Conservation (phyloP, 768 basidiomycete genomes). For the Jaapia argillacea region DNA sequence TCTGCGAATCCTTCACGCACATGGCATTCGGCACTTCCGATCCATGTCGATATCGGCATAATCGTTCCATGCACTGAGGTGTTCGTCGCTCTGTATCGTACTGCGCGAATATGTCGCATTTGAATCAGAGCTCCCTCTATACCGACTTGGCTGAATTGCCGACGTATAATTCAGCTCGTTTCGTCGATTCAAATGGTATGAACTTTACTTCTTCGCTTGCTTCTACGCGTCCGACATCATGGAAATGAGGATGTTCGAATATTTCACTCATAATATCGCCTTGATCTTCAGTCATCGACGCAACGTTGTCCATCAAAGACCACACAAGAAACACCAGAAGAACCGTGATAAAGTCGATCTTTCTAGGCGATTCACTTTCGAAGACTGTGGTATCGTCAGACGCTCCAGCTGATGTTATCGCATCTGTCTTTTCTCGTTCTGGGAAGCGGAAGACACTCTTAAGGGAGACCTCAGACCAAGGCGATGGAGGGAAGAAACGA, state of each 20-base stretch:
- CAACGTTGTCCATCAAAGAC: background rate
- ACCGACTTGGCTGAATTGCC: background rate
- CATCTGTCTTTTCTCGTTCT: slow-evolving; percentile 32
- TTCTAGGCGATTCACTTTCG: background rate
- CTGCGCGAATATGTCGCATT: too few species aligned
- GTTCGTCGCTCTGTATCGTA: too few species aligned
- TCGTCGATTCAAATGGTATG: background rate
- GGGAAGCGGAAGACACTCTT: slow-evolving; percentile 34
- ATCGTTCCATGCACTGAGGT: too few species aligned
- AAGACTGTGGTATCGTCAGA: slow-evolving; percentile 23
- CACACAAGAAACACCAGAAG: background rate
- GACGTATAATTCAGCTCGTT: background rate
- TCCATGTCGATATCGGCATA: too few species aligned
- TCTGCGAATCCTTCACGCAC: too few species aligned
- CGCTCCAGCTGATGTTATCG: slow-evolving; percentile 25
- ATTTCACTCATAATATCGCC: background rate
- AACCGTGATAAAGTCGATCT: background rate
- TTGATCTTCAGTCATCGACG: too few species aligned
- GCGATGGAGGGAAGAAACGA: slow-evolving; percentile 25
- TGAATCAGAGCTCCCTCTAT: too few species aligned
- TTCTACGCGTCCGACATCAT: background rate
- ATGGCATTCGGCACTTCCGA: too few species aligned
- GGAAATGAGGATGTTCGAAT: too few species aligned
- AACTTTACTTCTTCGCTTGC: too few species aligned
- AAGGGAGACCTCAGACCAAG: slow-evolving; percentile 21